Evolutionary conservation across 1,284 basidiomycete species (phyloP).

Genomic region (Microbotryum silenes-acaulis): DNA sequence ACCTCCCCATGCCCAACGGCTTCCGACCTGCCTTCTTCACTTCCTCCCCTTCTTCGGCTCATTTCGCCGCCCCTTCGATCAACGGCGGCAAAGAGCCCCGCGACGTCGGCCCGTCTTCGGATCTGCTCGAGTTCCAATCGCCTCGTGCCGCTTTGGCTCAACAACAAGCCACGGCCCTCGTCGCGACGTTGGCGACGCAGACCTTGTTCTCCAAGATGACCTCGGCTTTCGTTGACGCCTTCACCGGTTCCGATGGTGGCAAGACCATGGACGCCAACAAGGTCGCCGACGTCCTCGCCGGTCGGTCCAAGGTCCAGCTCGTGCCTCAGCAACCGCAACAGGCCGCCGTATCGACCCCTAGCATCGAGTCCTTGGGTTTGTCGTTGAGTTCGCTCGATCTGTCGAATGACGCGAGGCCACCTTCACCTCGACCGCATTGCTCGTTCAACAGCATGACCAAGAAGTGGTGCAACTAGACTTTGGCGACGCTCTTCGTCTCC

Average conservation of each 20-base stretch:
- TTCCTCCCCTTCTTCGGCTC: conserved; percentile 3
- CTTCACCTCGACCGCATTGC: no score
- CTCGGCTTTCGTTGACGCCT: conserved; percentile 44
- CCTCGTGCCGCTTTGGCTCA: conserved; percentile 6
- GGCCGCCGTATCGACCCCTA: no score
- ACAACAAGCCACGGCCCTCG: conserved; percentile 17
- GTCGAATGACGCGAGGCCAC: no score
- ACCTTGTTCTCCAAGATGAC: conserved; percentile 43
- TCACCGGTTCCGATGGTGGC: conserved; percentile 29
- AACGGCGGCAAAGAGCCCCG: conserved; percentile 2
- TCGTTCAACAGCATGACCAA: no score
- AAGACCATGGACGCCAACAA: conserved; percentile 40
- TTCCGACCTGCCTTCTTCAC: conserved; percentile 35
- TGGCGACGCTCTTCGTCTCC: no score
- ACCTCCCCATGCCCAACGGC: conserved; percentile 21
- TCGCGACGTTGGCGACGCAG: conserved; percentile 36
- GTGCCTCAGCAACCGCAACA: conserved; percentile 26
- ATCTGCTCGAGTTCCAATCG: conserved; percentile 24
- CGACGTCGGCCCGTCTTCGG: conserved; percentile 1
- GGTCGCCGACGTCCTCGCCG: conserved; percentile 44
- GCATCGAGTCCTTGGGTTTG: no score
- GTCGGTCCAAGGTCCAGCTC: conserved; percentile 41
- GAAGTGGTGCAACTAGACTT: no score
- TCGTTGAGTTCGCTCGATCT: no score
- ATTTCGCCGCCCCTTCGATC: neutral